A percentile compares a stretch with the other conserved stretches of the same genome.
Evolutionary conservation across 192 early-diverging fungal species (phyloP).

Genomic region (Coemansia sp.): DNA sequence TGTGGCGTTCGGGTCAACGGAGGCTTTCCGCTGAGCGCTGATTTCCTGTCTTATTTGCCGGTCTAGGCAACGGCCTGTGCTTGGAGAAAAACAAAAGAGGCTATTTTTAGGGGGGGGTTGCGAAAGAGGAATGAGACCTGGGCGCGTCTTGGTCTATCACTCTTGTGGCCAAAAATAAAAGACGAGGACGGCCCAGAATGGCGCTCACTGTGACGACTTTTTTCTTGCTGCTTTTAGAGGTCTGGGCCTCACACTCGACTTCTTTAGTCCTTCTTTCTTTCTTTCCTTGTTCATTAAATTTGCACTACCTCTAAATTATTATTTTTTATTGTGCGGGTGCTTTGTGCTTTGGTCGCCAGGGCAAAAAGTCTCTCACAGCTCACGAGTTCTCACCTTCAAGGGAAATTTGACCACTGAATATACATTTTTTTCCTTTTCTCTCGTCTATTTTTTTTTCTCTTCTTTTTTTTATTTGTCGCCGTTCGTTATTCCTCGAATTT

Average conservation of each 20-base stretch:
- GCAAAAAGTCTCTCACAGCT: background rate
- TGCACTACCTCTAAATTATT: background rate
- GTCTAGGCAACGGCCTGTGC: background rate
- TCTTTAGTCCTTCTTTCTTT: background rate
- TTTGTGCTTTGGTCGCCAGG: background rate
- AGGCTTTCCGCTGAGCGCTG: background rate
- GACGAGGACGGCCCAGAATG: background rate
- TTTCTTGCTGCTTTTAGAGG: background rate
- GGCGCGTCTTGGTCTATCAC: background rate
- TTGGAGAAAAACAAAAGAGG: no score
- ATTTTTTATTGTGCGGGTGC: background rate
- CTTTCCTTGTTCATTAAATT: background rate
- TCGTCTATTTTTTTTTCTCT: background rate
- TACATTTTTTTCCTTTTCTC: background rate
- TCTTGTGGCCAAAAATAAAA: background rate
- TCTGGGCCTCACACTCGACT: background rate
- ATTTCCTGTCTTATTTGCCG: background rate
- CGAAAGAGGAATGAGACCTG: background rate
- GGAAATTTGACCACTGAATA: background rate
- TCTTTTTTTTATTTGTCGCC: background rate
- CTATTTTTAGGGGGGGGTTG: background rate
- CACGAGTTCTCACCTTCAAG: background rate
- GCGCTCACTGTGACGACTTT: conserved; percentile 1
- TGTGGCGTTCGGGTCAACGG: conserved; percentile 2
- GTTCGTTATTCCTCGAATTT: background rate